phyloP scores from a whole-genome alignment of 108 stramenopile genomes.

The Cyclotella sp. region DNA sequence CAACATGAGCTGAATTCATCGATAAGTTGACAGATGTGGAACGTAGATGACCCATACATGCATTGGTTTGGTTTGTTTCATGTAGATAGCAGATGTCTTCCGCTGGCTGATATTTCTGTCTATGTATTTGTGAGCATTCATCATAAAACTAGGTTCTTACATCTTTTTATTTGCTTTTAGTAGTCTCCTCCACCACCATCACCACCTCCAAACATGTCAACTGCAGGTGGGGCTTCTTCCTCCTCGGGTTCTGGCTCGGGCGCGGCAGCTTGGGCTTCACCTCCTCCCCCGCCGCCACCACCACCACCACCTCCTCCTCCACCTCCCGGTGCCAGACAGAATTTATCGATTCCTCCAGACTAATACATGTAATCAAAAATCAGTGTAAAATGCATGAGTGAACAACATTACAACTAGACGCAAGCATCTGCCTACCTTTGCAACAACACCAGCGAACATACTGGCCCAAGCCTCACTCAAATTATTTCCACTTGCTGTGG shows the following conservation, averaged over 20 bases:
- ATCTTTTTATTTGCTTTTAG: not conserved
- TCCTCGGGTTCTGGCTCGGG: slow-evolving; percentile 48
- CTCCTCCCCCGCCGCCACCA: slow-evolving; percentile 74
- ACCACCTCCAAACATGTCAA: slow-evolving; percentile 67
- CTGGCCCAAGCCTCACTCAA: slow-evolving; percentile 67
- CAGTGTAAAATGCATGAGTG: not conserved
- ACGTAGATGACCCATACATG: too few species aligned
- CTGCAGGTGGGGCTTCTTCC: slow-evolving; percentile 71
- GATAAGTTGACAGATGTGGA: too few species aligned
- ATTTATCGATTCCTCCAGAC: slow-evolving; percentile 58
- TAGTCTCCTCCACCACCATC: slow-evolving; percentile 65
- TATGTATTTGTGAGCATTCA: too few species aligned
- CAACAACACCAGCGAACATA: slow-evolving; percentile 72
- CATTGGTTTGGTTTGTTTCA: not conserved
- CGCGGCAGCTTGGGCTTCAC: slow-evolving; percentile 60
- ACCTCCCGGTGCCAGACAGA: slow-evolving; percentile 55
- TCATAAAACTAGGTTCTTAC: not conserved
- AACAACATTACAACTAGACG: not conserved
- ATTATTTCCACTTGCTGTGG: slow-evolving; percentile 73
- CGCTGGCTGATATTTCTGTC: too few species aligned
- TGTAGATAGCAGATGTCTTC: too few species aligned
- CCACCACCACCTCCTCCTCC: slow-evolving; percentile 11
- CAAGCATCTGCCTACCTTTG: slow-evolving; percentile 35
- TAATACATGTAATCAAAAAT: slow-evolving; percentile 4
- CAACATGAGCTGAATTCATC: too few species aligned